Base-by-base conservation (phyloP, 805 yeast genomes). In the Candida golubevii region DNA sequence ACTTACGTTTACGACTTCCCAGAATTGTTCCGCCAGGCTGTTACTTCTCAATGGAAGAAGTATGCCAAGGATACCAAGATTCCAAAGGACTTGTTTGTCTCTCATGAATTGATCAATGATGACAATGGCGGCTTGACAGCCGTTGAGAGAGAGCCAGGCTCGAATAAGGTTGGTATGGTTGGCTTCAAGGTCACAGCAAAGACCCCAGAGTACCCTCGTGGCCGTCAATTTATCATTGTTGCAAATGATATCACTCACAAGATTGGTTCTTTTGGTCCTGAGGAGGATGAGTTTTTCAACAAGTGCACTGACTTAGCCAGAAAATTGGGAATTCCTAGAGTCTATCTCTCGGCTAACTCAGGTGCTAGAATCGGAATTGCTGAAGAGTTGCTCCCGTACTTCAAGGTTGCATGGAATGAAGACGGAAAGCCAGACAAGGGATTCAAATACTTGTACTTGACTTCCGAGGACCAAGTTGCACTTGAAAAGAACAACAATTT, bases 281-380 rank as follows among this genome's bases (percentile, higher is more conserved):
- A 78, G 58, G 99, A 93, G 71, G 99, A 93, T 70, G 75, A 73
- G 45, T 93, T 83, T 74, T 93, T 93, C 78, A 80, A 87, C 74
- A 82, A 84, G 63, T 96, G 90, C 53, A 93, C 99, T 31, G 95
- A 89, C 60, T 78, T 83, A 55, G 97, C 98, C 30, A 80, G 96
- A 71, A 75, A 79, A 61, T 77, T 83, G 53, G 99, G 99, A 48
- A 82, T 93, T 56, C 99, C 99, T 61, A 79, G 99, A 72, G 79
- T 93, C 45, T 93, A 93, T 70, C 75, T 93, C 56, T 88, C 97
- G 57, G 99, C 99, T 27, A 93, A 93, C 78, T 90, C 98, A 48
- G 99, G 99, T 76, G 99, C 99, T 38, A 83, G 99, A 75, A 87
- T 93, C 52, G 99, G 99, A 62, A 80, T 93, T 64, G 99, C 99